Conservation (phyloP, 805 yeast species). For the Sugiyamaella qingdaonensis region DNA sequence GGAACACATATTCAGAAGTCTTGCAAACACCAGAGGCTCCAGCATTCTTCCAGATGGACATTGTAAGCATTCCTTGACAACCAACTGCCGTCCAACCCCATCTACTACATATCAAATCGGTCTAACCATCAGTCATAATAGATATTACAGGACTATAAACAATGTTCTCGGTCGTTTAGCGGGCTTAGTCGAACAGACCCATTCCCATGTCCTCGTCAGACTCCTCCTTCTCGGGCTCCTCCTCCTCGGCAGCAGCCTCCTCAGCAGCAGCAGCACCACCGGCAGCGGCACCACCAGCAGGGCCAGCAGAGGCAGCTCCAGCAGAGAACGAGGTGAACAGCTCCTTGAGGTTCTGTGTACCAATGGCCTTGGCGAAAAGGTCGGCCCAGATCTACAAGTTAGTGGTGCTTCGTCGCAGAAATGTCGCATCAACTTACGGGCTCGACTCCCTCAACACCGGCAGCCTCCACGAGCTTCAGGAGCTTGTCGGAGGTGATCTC, state of each 20-base stretch:
- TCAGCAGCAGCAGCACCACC: constrained; percentile 63
- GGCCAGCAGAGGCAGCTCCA: constrained; percentile 69
- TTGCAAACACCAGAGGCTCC: no score
- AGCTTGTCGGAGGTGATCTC: constrained; percentile 89
- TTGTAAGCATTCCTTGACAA: no score
- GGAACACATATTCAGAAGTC: no score
- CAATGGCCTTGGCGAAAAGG: constrained; percentile 82
- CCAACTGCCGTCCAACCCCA: no score
- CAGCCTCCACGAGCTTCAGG: constrained; percentile 70
- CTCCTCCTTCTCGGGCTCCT: constrained; percentile 53
- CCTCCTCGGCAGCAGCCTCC: constrained; percentile 52
- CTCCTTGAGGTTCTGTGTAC: constrained; percentile 79
- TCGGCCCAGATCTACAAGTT: constrained; percentile 66
- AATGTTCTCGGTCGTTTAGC: neutral
- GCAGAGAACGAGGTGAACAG: constrained; percentile 63
- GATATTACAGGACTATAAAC: constrained; percentile 4
- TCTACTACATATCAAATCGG: neutral
- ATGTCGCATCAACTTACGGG: constrained; percentile 32
- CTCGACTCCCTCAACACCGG: constrained; percentile 72
- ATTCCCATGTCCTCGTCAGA: constrained; percentile 88
- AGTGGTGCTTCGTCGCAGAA: neutral
- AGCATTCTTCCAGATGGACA: no score
- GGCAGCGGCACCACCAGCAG: constrained; percentile 57
- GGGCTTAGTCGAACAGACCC: constrained; percentile 80
- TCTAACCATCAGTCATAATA: constrained; percentile 3